A percentile compares a stretch with the other conserved stretches of the same genome.
Conservation (phyloP, 2,329 filamentous ascomycete species). For the Fusarium torreyae region DNA sequence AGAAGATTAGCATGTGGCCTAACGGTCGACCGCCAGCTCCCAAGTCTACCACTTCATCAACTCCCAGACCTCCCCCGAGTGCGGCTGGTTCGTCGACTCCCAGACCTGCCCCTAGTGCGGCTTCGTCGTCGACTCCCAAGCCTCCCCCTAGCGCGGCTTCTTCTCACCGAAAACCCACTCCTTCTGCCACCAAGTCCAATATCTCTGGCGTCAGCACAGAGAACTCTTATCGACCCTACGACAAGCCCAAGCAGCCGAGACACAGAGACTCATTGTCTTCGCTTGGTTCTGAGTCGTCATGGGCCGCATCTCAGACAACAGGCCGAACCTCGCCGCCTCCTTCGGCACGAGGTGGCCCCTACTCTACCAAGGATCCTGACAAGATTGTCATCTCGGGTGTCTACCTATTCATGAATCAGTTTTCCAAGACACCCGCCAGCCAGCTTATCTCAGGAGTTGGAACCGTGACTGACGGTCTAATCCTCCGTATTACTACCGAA, state of each 20-base stretch:
- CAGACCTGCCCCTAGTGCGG: constrained; percentile 41
- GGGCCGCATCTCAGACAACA: constrained; percentile 87
- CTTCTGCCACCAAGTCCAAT: constrained; percentile 68
- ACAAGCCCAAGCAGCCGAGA: constrained; percentile 72
- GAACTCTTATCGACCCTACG: constrained; percentile 84
- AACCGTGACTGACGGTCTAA: constrained; percentile 90
- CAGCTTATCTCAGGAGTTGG: constrained; percentile 89
- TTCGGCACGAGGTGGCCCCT: constrained; percentile 81
- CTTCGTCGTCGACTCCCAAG: constrained; percentile 38
- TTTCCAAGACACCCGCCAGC: constrained; percentile 89
- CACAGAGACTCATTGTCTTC: constrained; percentile 78
- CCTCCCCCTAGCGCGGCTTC: constrained; percentile 47
- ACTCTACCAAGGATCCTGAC: constrained; percentile 90
- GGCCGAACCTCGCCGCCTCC: constrained; percentile 87
- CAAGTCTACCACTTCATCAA: constrained; percentile 46
- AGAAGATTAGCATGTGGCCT: constrained; percentile 80
- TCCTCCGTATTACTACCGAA: constrained; percentile 92
- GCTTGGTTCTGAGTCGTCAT: constrained; percentile 84
- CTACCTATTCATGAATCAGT: constrained; percentile 92
- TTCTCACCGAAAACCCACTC: constrained; percentile 56
- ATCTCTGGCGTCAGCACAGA: constrained; percentile 73
- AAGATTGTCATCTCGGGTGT: constrained; percentile 97
- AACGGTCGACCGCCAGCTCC: constrained; percentile 67
- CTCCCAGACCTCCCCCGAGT: constrained; percentile 44
- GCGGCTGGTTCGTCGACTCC: constrained; percentile 35